These are phyloP conservation scores for Fusarium transvaalense DNA, from an alignment of 2,329 filamentous ascomycete species.

Conservation along the genomic window DNA sequence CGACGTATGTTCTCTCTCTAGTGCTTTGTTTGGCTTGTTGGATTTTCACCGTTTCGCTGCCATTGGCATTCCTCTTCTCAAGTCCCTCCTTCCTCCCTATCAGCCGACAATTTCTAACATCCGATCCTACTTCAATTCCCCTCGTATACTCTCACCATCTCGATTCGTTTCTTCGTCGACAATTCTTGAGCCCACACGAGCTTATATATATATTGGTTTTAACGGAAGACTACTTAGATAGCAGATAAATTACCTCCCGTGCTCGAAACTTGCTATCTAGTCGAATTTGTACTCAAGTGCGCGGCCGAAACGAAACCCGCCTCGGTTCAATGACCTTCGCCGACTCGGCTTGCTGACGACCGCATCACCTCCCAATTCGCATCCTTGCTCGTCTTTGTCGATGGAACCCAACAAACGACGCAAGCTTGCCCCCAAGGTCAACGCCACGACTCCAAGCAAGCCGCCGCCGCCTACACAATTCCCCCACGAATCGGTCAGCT, in stretches of 20 bases:
- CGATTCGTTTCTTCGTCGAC: slow-evolving; percentile 24
- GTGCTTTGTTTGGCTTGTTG: slow-evolving; percentile 22
- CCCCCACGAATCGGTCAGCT: slow-evolving; percentile 54
- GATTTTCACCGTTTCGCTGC: slow-evolving; percentile 14
- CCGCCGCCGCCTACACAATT: slow-evolving; percentile 52
- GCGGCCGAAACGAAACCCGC: slow-evolving; percentile 15
- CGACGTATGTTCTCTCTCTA: slow-evolving; percentile 18
- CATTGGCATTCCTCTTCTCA: slow-evolving; percentile 22
- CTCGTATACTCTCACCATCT: slow-evolving; percentile 29
- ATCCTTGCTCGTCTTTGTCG: slow-evolving; percentile 38
- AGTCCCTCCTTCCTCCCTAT: slow-evolving; percentile 22
- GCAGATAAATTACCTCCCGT: background rate
- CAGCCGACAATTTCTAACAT: slow-evolving; percentile 13
- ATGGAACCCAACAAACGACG: slow-evolving; percentile 61
- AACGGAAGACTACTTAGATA: slow-evolving; percentile 23
- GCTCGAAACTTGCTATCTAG: background rate
- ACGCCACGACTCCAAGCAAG: slow-evolving; percentile 49
- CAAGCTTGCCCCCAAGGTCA: slow-evolving; percentile 60
- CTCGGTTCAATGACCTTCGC: slow-evolving; percentile 45
- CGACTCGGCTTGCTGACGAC: slow-evolving; percentile 38
- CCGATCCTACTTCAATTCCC: slow-evolving; percentile 29
- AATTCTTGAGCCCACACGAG: slow-evolving; percentile 22
- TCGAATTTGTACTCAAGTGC: slow-evolving; percentile 18
- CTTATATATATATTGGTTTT: slow-evolving; percentile 13
- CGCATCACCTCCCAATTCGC: slow-evolving; percentile 32